A percentile compares a stretch with the other conserved stretches of the same genome.
Conservation (phyloP, 768 basidiomycete species). For the Termitomyces sp. region DNA sequence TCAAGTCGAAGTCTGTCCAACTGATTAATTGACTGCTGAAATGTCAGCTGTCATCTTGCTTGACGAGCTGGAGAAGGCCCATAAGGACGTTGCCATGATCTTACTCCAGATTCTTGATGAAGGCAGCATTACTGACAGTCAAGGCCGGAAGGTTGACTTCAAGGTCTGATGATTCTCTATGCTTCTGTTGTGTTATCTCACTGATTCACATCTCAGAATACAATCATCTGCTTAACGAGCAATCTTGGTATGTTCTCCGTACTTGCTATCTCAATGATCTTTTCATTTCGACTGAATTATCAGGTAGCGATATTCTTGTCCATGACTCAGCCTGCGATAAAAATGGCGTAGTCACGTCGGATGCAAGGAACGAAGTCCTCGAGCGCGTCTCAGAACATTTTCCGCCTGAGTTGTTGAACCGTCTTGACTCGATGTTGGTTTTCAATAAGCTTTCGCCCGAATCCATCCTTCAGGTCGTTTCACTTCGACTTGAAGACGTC, state of each 20-base stretch:
- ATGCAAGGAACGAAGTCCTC: conserved; percentile 63
- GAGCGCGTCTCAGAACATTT: conserved; percentile 74
- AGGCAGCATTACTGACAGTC: conserved; percentile 84
- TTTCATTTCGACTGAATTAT: background rate
- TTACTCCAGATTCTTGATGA: conserved; percentile 90
- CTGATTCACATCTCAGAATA: conserved; percentile 46
- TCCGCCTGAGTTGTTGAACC: conserved; percentile 87
- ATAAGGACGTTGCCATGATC: conserved; percentile 90
- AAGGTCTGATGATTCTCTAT: conserved; percentile 38
- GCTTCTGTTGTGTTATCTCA: background rate
- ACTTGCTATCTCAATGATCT: background rate
- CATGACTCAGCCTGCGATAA: conserved; percentile 54
- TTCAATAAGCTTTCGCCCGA: conserved; percentile 83
- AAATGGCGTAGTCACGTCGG: conserved; percentile 57
- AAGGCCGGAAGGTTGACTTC: conserved; percentile 90
- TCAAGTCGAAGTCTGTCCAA: background rate
- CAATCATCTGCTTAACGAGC: conserved; percentile 86
- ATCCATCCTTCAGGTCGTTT: conserved; percentile 76
- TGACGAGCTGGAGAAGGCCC: conserved; percentile 91
- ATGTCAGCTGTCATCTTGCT: conserved; percentile 64
- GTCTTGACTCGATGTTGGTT: conserved; percentile 80
- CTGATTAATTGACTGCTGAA: background rate
- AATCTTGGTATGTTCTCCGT: conserved; percentile 57
- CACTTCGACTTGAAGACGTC: conserved; percentile 70
- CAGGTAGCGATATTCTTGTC: conserved; percentile 65